Conservation (phyloP, 257 asterid species). For the Nicotiana paniculata region DNA sequence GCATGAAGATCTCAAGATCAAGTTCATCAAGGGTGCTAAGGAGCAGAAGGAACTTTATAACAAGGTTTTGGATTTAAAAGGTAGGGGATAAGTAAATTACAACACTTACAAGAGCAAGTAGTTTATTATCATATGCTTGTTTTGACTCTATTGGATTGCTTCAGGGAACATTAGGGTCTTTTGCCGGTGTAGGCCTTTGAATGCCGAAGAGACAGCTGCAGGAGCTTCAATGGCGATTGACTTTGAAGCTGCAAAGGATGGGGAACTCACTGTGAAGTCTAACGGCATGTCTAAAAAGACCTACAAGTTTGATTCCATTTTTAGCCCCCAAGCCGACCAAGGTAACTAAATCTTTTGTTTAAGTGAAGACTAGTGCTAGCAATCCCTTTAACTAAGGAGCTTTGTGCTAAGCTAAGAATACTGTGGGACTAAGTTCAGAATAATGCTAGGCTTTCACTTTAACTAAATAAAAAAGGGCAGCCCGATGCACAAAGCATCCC, state of each 20-base stretch:
- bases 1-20: conserved; percentile 62
- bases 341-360: conserved; percentile 28
- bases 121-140: background rate
- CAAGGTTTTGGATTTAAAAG: conserved; percentile 85
- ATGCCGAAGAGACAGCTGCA: conserved; percentile 53
- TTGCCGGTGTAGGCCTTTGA: conserved; percentile 96
- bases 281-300: conserved; percentile 57
- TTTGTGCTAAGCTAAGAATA: background rate
- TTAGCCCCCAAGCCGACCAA: conserved; percentile 78
- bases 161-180: conserved; percentile 95
- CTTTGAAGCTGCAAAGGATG: conserved; percentile 80
- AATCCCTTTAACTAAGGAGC: background rate
- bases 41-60: conserved; percentile 79
- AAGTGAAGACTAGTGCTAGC: background rate
- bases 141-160: conserved; percentile 5
- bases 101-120: background rate
- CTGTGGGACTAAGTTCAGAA: background rate
- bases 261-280: conserved; percentile 66
- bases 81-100: conserved; percentile 20
- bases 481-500: too few relatives aligned
- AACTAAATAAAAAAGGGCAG: background rate
- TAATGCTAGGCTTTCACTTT: background rate
- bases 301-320: conserved; percentile 77
- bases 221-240: conserved; percentile 67
- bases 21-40: conserved; percentile 60